Base-by-base conservation (phyloP, 768 basidiomycete species). In the Phaeotremella fagi region DNA sequence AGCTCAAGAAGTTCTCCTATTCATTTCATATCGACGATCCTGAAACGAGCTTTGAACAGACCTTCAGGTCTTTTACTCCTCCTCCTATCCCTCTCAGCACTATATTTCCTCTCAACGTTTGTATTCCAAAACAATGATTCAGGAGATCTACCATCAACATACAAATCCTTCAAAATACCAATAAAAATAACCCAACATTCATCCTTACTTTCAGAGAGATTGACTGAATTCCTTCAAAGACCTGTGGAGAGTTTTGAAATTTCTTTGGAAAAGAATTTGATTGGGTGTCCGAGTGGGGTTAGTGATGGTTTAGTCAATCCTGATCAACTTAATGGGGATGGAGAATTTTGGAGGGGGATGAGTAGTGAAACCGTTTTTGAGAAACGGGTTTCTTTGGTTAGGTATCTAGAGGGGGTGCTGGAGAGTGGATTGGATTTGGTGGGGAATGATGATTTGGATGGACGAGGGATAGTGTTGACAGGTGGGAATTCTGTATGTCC, bases 401-500 rank as follows among this genome's bases (percentile, higher is more conserved):
- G 55, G 16, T 63, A 60, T 50, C 57, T 77, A 7, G 63, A 50
- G 29, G 55, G 55, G 28, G 50, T 68, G 35, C 55, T 69, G 14
- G 31, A 59, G 18, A 26, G 54, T 3, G 76, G 75, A 1, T 59
- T 60, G 20, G 28, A 59, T 33, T 56, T 75, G 0, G 52, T 69
- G 4, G 50, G 52, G 2, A 45, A 56, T 11, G 57, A 67, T 18
- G 45, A n/a, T 16, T 51, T 51, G 15, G 60, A 66, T 24, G 29
- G 28, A 15, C 61, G 72, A 42, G 76, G 77, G 0, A 69, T 77
- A 24, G 76, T 77, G 28, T 54, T 75, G 22, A 75, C 76, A 0
- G 76, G 71, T 0, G 77, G 76, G n/a, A 77, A 76, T 59, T 33
- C 31, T 33, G 9, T 33, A 16, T 7, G 16, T 43, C 11, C 14